Percentiles rank a stretch among this genome's conserved stretches.
Conservation (phyloP, 768 basidiomycete genomes). For the Cantharellus cinnabarinus region DNA sequence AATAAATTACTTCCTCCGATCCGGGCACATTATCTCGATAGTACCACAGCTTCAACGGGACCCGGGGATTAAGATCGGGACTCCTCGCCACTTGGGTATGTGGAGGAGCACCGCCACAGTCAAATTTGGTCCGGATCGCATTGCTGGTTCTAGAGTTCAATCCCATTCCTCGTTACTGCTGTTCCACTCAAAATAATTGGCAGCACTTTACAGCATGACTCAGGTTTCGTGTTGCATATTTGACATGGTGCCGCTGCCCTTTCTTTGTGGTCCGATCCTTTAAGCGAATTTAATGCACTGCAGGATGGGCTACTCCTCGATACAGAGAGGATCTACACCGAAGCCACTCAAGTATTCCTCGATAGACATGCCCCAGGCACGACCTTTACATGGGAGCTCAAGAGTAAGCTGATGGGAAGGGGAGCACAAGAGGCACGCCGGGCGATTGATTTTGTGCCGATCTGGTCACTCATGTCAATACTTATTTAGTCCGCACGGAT, state of each 20-base stretch:
- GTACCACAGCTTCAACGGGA: too few species aligned
- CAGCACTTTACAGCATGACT: too few species aligned
- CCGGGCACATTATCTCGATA: too few species aligned
- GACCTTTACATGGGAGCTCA: neutral
- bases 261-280: neutral
- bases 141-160: too few species aligned
- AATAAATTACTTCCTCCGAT: too few species aligned
- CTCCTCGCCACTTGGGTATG: too few species aligned
- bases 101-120: too few species aligned
- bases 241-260: neutral
- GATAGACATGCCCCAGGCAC: neutral
- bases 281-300: neutral
- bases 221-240: neutral
- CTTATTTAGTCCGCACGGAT: neutral
- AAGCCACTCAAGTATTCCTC: neutral
- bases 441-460: neutral
- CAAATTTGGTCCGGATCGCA: too few species aligned
- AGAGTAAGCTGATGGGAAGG: neutral
- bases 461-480: neutral
- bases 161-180: too few species aligned
- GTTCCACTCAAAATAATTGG: too few species aligned
- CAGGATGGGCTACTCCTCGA: neutral
- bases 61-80: too few species aligned
- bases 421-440: neutral
- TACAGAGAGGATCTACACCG: neutral